phyloP scores from a whole-genome alignment of 768 basidiomycete species.

The Brasilioporus rufonigricans region DNA sequence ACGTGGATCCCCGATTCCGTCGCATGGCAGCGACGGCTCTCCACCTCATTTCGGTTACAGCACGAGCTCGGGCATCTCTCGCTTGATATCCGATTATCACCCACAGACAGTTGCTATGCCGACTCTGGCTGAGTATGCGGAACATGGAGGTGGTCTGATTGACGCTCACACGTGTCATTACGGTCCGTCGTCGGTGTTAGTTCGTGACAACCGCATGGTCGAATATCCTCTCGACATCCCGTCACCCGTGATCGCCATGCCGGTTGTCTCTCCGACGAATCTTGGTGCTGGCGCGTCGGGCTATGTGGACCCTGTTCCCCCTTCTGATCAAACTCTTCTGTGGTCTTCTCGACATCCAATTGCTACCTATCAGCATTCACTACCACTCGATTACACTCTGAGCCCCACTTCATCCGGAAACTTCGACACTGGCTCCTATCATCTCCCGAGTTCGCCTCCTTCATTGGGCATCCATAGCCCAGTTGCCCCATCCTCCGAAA shows the following conservation, averaged over 20 bases:
- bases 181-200: neutral
- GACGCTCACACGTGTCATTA: neutral
- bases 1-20: neutral
- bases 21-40: neutral
- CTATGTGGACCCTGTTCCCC: neutral
- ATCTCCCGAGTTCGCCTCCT: neutral
- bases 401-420: neutral
- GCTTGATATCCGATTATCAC: neutral
- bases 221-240: neutral
- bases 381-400: neutral
- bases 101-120: slow-evolving; percentile 2
- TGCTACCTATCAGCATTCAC: neutral
- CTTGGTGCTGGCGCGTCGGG: neutral
- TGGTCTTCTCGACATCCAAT: neutral
- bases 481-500: neutral
- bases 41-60: neutral
- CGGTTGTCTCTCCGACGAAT: slow-evolving; percentile 3
- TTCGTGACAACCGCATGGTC: neutral
- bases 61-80: neutral
- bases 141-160: neutral
- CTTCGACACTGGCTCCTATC: neutral
- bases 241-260: neutral
- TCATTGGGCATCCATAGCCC: neutral
- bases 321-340: neutral
- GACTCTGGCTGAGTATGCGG: neutral